phyloP scores from a whole-genome alignment of 345 rosid species.

The Citrus cavaleriei region DNA sequence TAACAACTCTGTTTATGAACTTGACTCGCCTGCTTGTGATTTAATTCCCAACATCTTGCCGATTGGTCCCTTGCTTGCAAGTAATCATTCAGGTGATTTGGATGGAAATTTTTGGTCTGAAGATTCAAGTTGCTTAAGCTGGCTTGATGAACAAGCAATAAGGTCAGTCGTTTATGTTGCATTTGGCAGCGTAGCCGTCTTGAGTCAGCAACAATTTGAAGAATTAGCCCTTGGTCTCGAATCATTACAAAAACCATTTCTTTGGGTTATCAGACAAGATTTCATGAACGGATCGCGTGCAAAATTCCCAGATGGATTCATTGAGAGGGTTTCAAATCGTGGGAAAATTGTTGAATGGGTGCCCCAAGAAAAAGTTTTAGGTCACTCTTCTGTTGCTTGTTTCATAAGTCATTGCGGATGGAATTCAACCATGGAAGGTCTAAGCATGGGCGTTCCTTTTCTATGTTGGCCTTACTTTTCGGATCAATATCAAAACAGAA shows the following conservation, averaged over 20 bases:
- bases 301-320: conserved; percentile 20
- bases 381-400: conserved; percentile 23
- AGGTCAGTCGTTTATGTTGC: conserved; percentile 44
- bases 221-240: conserved; percentile 40
- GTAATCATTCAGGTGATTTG: background rate
- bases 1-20: conserved; percentile 26
- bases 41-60: conserved; percentile 22
- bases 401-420: conserved; percentile 38
- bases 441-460: conserved; percentile 30
- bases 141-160: conserved; percentile 39
- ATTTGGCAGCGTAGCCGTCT: conserved; percentile 29
- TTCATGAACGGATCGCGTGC: background rate
- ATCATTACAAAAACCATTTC: conserved; percentile 19
- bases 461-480: conserved; percentile 35
- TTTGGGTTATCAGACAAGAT: conserved; percentile 28
- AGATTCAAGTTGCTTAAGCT: conserved; percentile 27
- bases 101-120: conserved; percentile 22
- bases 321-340: conserved; percentile 1
- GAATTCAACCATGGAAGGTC: conserved; percentile 33
- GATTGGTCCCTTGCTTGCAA: conserved; percentile 27
- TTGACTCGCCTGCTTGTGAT: conserved; percentile 17
- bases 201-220: conserved; percentile 23
- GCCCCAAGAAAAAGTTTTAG: conserved; percentile 30
- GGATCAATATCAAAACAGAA: conserved; percentile 30
- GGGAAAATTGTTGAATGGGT: conserved; percentile 30